Base-by-base conservation (phyloP, 345 rosid species). In the Bruguiera sexangula region DNA sequence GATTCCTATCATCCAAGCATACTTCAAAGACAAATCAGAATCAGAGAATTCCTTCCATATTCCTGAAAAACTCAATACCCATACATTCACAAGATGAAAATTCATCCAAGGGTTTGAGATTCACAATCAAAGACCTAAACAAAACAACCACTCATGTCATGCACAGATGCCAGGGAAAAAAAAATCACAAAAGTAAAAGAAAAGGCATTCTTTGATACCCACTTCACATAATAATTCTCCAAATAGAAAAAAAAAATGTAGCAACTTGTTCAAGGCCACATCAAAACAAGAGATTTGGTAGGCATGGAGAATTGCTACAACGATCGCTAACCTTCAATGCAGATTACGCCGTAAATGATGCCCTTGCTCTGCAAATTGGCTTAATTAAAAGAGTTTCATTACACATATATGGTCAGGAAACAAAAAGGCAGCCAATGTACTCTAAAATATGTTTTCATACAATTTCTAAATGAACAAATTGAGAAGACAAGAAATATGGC, bases 221-320 rank as follows among this genome's bases (percentile, higher is more conserved):
- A 43, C 15, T 43, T 11, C 18, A 13, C 50, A 43, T 43, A 43
- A 13, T 43, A 43, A 43, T 2, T 43, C 18, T 43, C 16, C 50
- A 1, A 43, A 13, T 13, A 19, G 1, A 30, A 1, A 0, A n/a
- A n/a, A 48, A 21, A 24, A 56, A 79, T 84, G 76, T 88, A 58
- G 88, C 90, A 84, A 84, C 81, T 82, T 85, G 93, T 88, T 88
- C 88, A 88, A 85, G 90, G 90, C 93, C 93, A 80, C 55, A 74
- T 82, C 88, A 86, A 83, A 69, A 13, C n/a, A 19, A 59, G 11
- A 60, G 31, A 76, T 76, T 72, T 86, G 88, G 86, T 34, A 80
- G 89, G 90, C 90, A 88, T 89, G 88, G 93, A 86, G 93, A 88
- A 86, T 77, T 80, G 89, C 93, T 29, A 21, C 39, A 46, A 39